These are phyloP conservation scores for Sporothrix variecibatus DNA, from an alignment of 2,329 filamentous ascomycete species.

Conservation along the genomic window DNA sequence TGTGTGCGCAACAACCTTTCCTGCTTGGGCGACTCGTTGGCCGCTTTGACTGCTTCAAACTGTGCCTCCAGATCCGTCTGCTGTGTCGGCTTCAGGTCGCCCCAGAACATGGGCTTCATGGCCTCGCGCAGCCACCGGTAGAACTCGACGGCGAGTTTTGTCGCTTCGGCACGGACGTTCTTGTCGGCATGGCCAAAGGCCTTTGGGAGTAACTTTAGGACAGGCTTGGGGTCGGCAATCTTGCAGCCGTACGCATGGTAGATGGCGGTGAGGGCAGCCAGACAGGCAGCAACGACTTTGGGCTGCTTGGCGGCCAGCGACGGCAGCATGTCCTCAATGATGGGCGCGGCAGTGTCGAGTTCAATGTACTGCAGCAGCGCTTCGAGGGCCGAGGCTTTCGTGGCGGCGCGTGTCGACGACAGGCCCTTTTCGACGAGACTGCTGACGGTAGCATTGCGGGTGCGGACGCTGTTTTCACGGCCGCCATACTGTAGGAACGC, in stretches of 20 bases:
- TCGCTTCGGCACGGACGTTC: constrained; percentile 92
- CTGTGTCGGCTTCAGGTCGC: constrained; percentile 90
- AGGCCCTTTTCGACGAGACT: constrained; percentile 91
- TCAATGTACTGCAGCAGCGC: constrained; percentile 87
- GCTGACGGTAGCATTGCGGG: constrained; percentile 71
- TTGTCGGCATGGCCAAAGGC: constrained; percentile 96
- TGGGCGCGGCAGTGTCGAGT: constrained; percentile 78
- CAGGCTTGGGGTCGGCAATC: constrained; percentile 87
- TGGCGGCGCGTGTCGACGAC: constrained; percentile 81
- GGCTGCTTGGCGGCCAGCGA: constrained; percentile 84
- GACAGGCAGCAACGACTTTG: constrained; percentile 73
- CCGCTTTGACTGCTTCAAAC: constrained; percentile 86
- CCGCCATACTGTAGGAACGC: constrained; percentile 92
- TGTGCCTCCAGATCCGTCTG: constrained; percentile 91
- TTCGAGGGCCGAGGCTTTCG: constrained; percentile 84
- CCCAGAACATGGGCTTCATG: constrained; percentile 98
- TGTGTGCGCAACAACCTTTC: constrained; percentile 86
- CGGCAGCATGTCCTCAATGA: constrained; percentile 88
- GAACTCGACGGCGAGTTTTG: constrained; percentile 86
- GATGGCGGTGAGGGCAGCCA: constrained; percentile 77
- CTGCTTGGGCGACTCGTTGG: constrained; percentile 78
- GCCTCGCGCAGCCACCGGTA: constrained; percentile 97
- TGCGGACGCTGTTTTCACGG: constrained; percentile 74
- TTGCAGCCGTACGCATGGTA: constrained; percentile 97
- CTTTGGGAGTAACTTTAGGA: constrained; percentile 86